Evolutionary conservation across 371 early-diverging fungal genomes (phyloP).

Genomic region (Sporodiniella umbellata): DNA sequence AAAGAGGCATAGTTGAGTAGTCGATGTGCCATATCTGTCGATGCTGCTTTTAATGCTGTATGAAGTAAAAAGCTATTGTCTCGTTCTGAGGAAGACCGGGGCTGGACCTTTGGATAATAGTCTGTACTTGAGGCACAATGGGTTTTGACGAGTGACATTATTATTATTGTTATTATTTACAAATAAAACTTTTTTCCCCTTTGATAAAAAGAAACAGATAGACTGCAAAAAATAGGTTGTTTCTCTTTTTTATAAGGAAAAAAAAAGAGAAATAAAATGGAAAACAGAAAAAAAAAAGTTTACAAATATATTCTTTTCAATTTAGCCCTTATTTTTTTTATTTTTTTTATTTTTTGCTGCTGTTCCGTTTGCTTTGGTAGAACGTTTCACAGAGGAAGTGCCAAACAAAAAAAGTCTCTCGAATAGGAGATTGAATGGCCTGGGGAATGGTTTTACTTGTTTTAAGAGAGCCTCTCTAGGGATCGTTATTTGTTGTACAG

Average conservation of each 20-base stretch:
- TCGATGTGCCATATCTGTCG: conserved; percentile 17
- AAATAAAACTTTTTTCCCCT: background rate
- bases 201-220: conserved; percentile 6
- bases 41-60: conserved; percentile 17
- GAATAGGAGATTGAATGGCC: too few species aligned
- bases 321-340: conserved; percentile 2
- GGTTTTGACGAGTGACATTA: background rate
- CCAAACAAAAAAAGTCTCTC: background rate
- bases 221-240: background rate
- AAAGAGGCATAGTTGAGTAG: conserved; percentile 25
- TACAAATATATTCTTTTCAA: background rate
- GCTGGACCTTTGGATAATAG: conserved; percentile 35
- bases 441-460: background rate
- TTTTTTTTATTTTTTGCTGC: background rate
- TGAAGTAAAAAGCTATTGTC: conserved; percentile 22
- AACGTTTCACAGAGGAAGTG: conserved; percentile 2
- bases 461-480: too few species aligned
- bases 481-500: too few species aligned
- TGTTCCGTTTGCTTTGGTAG: conserved; percentile 3
- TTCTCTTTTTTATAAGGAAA: background rate
- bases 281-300: background rate
- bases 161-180: background rate
- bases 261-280: conserved; percentile 1
- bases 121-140: conserved; percentile 5
- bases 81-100: conserved; percentile 42